phyloP scores from a whole-genome alignment of 1,284 basidiomycete genomes.

The Naganishia sp. region DNA sequence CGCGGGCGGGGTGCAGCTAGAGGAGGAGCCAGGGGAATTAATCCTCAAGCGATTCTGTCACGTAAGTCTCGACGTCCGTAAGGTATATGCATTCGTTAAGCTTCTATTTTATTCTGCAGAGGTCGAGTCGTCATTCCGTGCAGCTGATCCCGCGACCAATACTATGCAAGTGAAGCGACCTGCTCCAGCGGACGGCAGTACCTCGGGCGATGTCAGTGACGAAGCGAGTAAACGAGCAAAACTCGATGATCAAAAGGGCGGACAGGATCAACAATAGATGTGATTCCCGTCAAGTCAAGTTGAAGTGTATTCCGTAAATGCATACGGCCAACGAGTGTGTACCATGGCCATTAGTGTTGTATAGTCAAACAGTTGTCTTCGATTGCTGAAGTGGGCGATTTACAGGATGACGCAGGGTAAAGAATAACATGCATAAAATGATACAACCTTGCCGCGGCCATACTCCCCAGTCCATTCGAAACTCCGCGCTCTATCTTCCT shows the following conservation, averaged over 20 bases:
- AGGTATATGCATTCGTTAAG: background rate
- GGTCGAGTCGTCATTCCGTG: conserved; percentile 23
- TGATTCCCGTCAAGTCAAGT: too few species aligned
- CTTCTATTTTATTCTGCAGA: background rate
- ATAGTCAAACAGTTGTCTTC: too few species aligned
- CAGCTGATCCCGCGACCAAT: conserved; percentile 8
- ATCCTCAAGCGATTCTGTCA: conserved; percentile 16
- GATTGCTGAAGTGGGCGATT: too few species aligned
- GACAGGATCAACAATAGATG: too few species aligned
- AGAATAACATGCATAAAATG: background rate
- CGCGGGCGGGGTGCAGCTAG: conserved; percentile 10
- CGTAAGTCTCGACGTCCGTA: background rate
- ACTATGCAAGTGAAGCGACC: conserved; percentile 25
- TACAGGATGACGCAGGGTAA: too few species aligned
- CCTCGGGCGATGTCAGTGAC: conserved; percentile 3
- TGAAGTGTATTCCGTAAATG: too few species aligned
- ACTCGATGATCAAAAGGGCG: conserved; percentile 12
- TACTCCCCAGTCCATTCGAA: background rate
- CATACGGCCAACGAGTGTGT: background rate
- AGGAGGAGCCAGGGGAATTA: conserved; percentile 11
- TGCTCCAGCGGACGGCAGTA: conserved; percentile 3
- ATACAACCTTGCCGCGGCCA: conserved; percentile 13
- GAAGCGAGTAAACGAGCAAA: conserved; percentile 23
- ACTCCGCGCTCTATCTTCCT: too few species aligned
- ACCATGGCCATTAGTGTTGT: background rate